phyloP scores from a whole-genome alignment of 257 asterid species.

The Verbena officinalis region DNA sequence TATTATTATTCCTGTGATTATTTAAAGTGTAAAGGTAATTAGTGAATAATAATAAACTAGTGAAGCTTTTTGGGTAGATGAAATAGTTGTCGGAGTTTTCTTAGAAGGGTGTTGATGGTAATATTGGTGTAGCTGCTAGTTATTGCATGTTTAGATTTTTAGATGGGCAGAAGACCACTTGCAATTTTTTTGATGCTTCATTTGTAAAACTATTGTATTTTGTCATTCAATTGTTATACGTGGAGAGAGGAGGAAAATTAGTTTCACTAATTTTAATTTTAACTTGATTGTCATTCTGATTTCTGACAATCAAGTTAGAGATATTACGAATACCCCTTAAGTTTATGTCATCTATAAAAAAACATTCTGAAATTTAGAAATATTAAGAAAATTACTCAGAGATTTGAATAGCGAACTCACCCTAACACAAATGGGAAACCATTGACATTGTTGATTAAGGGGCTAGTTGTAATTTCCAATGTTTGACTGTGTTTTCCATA shows the following conservation, averaged over 20 bases:
- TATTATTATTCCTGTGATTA: constrained; percentile 53
- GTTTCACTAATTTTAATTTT: too few relatives aligned
- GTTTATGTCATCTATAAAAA: too few relatives aligned
- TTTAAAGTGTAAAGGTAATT: constrained; percentile 37
- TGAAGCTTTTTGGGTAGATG: constrained; percentile 25
- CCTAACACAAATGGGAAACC: too few relatives aligned
- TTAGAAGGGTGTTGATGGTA: constrained; percentile 9
- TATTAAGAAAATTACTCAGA: too few relatives aligned
- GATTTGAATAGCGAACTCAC: too few relatives aligned
- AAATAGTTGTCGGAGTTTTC: constrained; percentile 23
- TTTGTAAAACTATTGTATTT: constrained; percentile 29
- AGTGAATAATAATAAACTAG: constrained; percentile 17
- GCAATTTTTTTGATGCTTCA: constrained; percentile 38
- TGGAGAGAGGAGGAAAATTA: constrained; percentile 4
- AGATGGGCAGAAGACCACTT: constrained; percentile 32
- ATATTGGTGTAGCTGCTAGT: constrained; percentile 1
- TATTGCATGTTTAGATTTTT: constrained; percentile 26
- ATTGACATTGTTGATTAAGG: too few relatives aligned
- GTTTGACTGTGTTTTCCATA: too few relatives aligned
- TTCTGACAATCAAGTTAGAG: neutral
- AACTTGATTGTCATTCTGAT: neutral
- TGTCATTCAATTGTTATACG: constrained; percentile 5
- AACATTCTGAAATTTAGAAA: too few relatives aligned
- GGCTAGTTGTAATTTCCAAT: too few relatives aligned
- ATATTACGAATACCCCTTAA: too few relatives aligned